Base-by-base conservation (phyloP, 495 filamentous ascomycete genomes). In the Viridothelium virens region DNA sequence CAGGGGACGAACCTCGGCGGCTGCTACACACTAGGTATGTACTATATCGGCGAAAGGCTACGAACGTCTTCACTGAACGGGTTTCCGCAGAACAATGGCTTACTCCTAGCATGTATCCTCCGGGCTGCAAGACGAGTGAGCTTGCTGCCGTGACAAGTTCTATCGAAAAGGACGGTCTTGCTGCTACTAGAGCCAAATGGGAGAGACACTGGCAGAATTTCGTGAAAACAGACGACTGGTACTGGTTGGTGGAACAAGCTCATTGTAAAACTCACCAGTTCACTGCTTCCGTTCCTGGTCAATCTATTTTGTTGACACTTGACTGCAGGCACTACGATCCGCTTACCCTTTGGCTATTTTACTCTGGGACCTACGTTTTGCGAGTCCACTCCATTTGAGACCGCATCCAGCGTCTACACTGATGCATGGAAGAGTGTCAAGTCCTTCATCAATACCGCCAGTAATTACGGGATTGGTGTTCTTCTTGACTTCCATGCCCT, bases 1-100 rank as follows among this genome's bases (percentile, higher is more conserved):
- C 79, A 85, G 71, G 84, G 83, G 18, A 76, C 77, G 3, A 86
- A 85, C 66, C 72, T 86, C 18, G 84, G 84, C 46, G 78, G 79
- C 33, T 76, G 83, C 63, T 87, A 83, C 72, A 75, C 84, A 18
- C 77, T 85, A 6, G 25, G 25, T 25, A 25, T 25, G 25, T 25
- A 25, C 25, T 25, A 25, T 25, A 25, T 0, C 25, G 1, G 25
- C 25, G 25, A 25, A 25, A 25, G 25, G 25, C 25, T 25, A 25
- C 25, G 25, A 25, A 25, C 25, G 25, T 25, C 25, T 25, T 25
- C 25, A 25, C 25, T 25, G 25, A 25, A 25, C 25, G 25, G 25
- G 25, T 25, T 25, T 25, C 25, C 25, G 25, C 25, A 25, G 84
- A 86, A 70, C 74, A 79, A 72, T 85, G 82, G 82, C 74, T 85